These are phyloP conservation scores for Silene vulgaris DNA, from an alignment of 179 eudicot species.

Conservation along the genomic window DNA sequence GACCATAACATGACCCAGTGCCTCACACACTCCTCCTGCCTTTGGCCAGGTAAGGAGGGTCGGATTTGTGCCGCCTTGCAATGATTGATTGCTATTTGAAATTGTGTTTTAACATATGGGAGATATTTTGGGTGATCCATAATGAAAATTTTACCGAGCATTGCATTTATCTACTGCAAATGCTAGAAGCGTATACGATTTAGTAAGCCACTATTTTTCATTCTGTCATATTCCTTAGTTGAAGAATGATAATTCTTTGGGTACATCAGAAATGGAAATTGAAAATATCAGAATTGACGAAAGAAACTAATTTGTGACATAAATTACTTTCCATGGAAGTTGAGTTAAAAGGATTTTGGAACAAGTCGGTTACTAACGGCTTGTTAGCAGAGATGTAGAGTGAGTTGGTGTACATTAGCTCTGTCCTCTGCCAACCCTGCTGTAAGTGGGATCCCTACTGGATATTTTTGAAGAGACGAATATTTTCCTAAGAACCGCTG, in stretches of 20 bases:
- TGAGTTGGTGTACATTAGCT: neutral
- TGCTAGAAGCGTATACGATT: neutral
- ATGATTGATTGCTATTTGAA: neutral
- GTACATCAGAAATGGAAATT: neutral
- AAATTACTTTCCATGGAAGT: neutral
- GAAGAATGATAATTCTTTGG: neutral
- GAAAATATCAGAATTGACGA: neutral
- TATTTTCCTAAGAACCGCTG: neutral
- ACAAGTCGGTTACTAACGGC: neutral
- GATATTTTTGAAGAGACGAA: too few species aligned
- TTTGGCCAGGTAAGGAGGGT: neutral
- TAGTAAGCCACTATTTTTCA: neutral
- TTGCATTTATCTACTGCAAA: neutral
- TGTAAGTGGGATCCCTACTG: too few species aligned
- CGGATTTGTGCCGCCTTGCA: neutral
- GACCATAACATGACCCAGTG: neutral
- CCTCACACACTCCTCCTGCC: neutral
- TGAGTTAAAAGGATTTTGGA: neutral
- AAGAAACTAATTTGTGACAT: neutral
- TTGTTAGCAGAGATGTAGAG: neutral
- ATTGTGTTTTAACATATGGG: neutral
- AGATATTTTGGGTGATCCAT: neutral
- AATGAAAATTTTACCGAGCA: neutral
- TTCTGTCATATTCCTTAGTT: neutral
- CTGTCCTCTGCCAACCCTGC: neutral